Evolutionary conservation across 2,329 filamentous ascomycete genomes (phyloP), one percentile per base, ranked within the genome.

Genomic region (Colletotrichum cereale): DNA sequence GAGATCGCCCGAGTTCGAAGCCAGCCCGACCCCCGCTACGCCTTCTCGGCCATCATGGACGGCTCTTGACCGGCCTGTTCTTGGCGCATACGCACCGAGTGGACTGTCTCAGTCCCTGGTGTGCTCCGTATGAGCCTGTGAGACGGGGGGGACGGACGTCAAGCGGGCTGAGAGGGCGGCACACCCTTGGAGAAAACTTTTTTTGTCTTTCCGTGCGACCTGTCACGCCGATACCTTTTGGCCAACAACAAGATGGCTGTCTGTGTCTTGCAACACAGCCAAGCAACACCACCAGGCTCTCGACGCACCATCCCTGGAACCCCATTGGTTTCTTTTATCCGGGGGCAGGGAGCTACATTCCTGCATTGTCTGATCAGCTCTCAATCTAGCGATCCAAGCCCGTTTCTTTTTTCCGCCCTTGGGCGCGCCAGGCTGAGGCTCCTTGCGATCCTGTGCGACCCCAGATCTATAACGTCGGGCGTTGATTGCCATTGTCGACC

Each of bases 1-100:
- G 87, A 88, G 78, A 84, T 90, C 72, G 81, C 85, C 67, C 80
- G 83, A 63, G 83, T 88, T 31, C 79, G 88, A 67, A 84, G 82
- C 63, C 82, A 85, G 70, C 86, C 85, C 21, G 88, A 90, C 72
- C 87, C 87, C 36, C 84, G 88, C 71, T 89, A 87, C 74, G 85
- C 83, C 24, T 74, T 74, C 66, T 72, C 73, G 47, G 64, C 73
- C 24, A 74, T 74, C 26, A 74, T 74, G 73, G 70, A 66, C 36
- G 69, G 69, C 38, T 72, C 64, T 47, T 73, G 72, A 73, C 64
- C 57, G 62, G 56, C 42, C 48, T 40, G 42, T 40, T 38, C 57
- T 62, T 50, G 50, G 42, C 64, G 57, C 65, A 53, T 68, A 53
- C 16, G 34, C 36, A 47, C 47, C 24, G 52, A 24, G 57, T 16